Percentiles rank a stretch among this genome's conserved stretches.
These are phyloP conservation scores for Datisca glomerata DNA, from an alignment of 306 rosid genomes.

Conservation along the genomic window DNA sequence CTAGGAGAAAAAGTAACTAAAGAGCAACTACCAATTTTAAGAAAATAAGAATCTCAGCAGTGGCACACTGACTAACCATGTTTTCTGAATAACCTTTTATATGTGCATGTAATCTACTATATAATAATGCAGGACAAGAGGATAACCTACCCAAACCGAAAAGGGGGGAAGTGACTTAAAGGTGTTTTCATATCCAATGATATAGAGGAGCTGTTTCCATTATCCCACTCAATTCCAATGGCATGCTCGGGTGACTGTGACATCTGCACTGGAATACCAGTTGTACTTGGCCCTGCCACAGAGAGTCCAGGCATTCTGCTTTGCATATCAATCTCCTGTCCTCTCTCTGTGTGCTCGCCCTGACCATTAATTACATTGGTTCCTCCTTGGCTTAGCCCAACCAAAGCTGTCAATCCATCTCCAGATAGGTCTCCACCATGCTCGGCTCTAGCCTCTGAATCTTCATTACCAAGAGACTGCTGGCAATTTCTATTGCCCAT, in stretches of 20 bases:
- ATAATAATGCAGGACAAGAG: constrained; percentile 15
- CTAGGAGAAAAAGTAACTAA: neutral
- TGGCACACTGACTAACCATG: too few species aligned
- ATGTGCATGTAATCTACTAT: neutral
- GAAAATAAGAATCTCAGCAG: too few species aligned
- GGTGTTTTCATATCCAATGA: constrained; percentile 94
- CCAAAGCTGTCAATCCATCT: constrained; percentile 96
- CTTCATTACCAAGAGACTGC: constrained; percentile 84
- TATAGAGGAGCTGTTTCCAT: constrained; percentile 55
- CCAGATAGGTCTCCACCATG: constrained; percentile 72
- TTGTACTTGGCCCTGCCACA: constrained; percentile 55
- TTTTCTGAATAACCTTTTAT: too few species aligned
- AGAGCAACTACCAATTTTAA: neutral
- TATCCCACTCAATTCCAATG: constrained; percentile 80
- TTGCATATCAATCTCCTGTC: constrained; percentile 62
- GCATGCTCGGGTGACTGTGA: constrained; percentile 64
- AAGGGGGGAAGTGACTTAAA: constrained; percentile 91
- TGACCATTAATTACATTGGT: constrained; percentile 39
- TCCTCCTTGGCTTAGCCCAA: constrained; percentile 80
- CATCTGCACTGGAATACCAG: constrained; percentile 71
- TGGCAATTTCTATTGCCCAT: constrained; percentile 78
- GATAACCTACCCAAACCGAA: constrained; percentile 86
- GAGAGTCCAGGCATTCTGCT: constrained; percentile 53
- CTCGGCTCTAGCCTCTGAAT: constrained; percentile 74
- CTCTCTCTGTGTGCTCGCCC: constrained; percentile 61